Conservation (phyloP, 2,329 filamentous ascomycete species). For the Epicoccum sorghinum region DNA sequence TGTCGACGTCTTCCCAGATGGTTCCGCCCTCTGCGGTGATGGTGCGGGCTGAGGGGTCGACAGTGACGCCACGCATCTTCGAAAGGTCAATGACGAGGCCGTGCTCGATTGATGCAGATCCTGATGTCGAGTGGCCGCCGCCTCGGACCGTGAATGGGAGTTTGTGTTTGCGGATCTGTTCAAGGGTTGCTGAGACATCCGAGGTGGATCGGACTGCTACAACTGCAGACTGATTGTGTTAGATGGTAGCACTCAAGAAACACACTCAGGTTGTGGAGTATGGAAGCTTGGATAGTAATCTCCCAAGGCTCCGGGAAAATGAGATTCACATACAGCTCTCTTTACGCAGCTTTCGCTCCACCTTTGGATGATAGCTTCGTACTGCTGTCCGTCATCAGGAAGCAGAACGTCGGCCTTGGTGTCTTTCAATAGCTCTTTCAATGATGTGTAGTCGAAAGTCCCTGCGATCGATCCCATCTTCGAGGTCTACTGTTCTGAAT, state of each 20-base stretch:
- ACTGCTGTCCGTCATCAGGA: slow-evolving; percentile 18
- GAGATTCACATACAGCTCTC: slow-evolving; percentile 18
- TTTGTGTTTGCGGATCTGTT: slow-evolving; percentile 27
- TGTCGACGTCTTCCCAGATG: slow-evolving; percentile 62
- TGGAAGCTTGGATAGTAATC: neutral
- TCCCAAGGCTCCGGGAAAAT: neutral
- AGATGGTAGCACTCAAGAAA: too few relatives aligned
- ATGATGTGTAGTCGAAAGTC: slow-evolving; percentile 24
- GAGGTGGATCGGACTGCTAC: slow-evolving; percentile 20
- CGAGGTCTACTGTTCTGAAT: neutral
- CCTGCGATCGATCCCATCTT: slow-evolving; percentile 18
- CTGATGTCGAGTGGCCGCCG: slow-evolving; percentile 63
- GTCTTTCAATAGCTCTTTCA: slow-evolving; percentile 25
- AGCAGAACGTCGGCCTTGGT: slow-evolving; percentile 17
- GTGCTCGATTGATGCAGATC: slow-evolving; percentile 56
- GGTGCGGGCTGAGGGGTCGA: slow-evolving; percentile 54
- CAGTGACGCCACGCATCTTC: slow-evolving; percentile 57
- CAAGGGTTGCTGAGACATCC: slow-evolving; percentile 26
- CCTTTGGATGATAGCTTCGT: slow-evolving; percentile 22
- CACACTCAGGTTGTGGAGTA: neutral
- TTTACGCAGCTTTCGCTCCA: slow-evolving; percentile 24
- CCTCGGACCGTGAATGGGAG: slow-evolving; percentile 61
- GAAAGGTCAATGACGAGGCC: slow-evolving; percentile 64
- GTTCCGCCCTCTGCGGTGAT: slow-evolving; percentile 60
- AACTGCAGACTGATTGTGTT: slow-evolving; percentile 1